Base-by-base conservation (phyloP, 2,329 filamentous ascomycete species). In the Shiraia sp. region DNA sequence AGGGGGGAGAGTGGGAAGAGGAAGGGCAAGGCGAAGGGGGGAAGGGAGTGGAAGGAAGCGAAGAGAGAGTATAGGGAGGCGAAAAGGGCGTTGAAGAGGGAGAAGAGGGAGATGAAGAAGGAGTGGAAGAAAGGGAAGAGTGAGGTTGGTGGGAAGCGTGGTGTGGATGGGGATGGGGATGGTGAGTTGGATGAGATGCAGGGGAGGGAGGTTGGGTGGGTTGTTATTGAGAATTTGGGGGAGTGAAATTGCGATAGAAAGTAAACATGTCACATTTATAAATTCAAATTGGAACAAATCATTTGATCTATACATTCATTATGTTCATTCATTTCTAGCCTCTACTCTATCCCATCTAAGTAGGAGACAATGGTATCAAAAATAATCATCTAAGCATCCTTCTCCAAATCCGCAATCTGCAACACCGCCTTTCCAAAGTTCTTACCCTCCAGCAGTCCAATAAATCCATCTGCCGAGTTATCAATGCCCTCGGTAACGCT, bases 381-480 rank as follows among this genome's bases (percentile, higher is more conserved):
- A n/a, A n/a, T n/a, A n/a, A n/a, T n/a, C n/a, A n/a, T n/a, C n/a
- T n/a, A n/a, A n/a, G 19, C 8, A 31, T 67, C 63, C 53, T 61
- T 60, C 36, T 57, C 53, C 39, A 69, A 33, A 42, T 69, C 63
- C 24, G 68, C 65, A 56, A 86, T 81, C 75, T 88, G 87, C 59
- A 93, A 61, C 15, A 93, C 80, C 12, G 88, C 87, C 80, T 95
- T 95, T 55, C 90, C 90, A 71, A 90, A 88, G 75, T 95, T 95
- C 70, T 87, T 79, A 33, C 90, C 90, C 60, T 80, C 68, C 40
- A 93, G 77, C 75, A 95, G 83, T 10, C 83, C 87, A 10, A 92
- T 70, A 46, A 95, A 77, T 0, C 86, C 90, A 42, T 90, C 80
- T 5, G 82, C 74, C 1, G 85, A 85, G 47, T 88, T 83, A 47